Conservation (phyloP, 2,329 filamentous ascomycete species). For the Pestalotiopsis sp. region DNA sequence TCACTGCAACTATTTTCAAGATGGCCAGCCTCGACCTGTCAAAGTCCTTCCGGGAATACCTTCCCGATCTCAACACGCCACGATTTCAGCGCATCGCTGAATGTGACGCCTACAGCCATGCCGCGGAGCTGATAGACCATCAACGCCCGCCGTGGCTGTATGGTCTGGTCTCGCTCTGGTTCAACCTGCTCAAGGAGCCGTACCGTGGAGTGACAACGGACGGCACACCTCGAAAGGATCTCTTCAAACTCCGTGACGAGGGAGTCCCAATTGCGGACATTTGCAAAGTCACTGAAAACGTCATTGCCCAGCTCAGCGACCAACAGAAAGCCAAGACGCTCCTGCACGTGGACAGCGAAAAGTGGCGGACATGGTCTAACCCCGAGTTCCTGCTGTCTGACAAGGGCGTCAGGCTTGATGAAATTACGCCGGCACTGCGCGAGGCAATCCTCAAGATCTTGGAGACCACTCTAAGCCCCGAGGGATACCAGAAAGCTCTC, state of each 20-base stretch:
- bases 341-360: slow-evolving; percentile 69
- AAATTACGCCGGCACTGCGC: slow-evolving; percentile 45
- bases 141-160: slow-evolving; percentile 70
- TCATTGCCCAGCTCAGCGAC: slow-evolving; percentile 50
- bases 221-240: slow-evolving; percentile 55
- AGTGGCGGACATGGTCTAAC: slow-evolving; percentile 74
- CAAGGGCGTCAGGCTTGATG: slow-evolving; percentile 73
- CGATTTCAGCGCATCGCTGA: slow-evolving; percentile 66
- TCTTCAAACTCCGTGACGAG: slow-evolving; percentile 67
- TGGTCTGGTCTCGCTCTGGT: slow-evolving; percentile 62
- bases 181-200: slow-evolving; percentile 63
- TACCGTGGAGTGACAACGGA: slow-evolving; percentile 73
- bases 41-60: slow-evolving; percentile 54
- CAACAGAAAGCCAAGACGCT: slow-evolving; percentile 50
- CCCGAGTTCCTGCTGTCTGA: slow-evolving; percentile 72
- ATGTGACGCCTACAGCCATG: slow-evolving; percentile 67
- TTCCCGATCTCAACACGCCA: slow-evolving; percentile 63
- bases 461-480: slow-evolving; percentile 61
- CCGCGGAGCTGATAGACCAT: slow-evolving; percentile 58
- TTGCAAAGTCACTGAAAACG: slow-evolving; percentile 48
- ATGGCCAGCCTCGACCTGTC: slow-evolving; percentile 5
- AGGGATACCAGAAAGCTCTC: slow-evolving; percentile 72
- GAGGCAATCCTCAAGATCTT: slow-evolving; percentile 59
- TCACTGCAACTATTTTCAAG: not conserved
- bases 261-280: slow-evolving; percentile 61